Percentiles rank a stretch among this genome's conserved stretches.
Conservation (phyloP, 2,329 filamentous ascomycete species). For the Dissoconium aciculare region DNA sequence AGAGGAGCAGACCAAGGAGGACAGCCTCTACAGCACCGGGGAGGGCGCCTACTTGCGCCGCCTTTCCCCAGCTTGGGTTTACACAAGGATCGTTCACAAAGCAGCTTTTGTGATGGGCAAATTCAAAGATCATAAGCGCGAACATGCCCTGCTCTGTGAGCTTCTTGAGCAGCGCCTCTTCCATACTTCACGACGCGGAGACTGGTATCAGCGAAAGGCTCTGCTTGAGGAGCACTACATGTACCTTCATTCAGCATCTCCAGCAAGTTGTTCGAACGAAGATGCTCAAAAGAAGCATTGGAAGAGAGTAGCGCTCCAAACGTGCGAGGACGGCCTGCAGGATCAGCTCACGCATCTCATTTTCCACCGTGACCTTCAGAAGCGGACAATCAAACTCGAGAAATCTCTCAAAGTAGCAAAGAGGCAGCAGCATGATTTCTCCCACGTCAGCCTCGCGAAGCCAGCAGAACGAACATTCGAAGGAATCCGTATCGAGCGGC, state of each 20-base stretch:
- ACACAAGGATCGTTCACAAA: constrained; percentile 86
- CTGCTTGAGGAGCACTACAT: constrained; percentile 93
- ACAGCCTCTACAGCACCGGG: constrained; percentile 59
- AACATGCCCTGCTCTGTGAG: constrained; percentile 59
- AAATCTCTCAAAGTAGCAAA: constrained; percentile 68
- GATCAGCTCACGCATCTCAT: constrained; percentile 83
- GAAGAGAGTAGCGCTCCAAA: constrained; percentile 59
- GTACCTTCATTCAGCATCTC: constrained; percentile 42
- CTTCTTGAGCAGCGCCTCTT: constrained; percentile 71
- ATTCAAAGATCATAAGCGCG: constrained; percentile 63
- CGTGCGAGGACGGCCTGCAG: constrained; percentile 75
- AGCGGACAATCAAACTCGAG: constrained; percentile 82
- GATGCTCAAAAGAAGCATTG: constrained; percentile 66
- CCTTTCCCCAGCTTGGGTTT: constrained; percentile 83
- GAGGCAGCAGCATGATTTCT: constrained; percentile 82
- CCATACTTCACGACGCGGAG: constrained; percentile 67
- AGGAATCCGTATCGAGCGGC: constrained; percentile 54
- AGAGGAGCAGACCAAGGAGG: constrained; percentile 67
- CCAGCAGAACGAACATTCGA: constrained; percentile 61
- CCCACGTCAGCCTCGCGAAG: constrained; percentile 62
- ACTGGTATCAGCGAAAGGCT: constrained; percentile 93
- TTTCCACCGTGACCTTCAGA: constrained; percentile 88
- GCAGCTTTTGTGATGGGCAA: constrained; percentile 63
- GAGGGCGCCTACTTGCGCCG: constrained; percentile 81
- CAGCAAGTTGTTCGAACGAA: constrained; percentile 29